Evolutionary conservation across 306 rosid genomes (phyloP), one percentile per base, ranked within the genome.

Genomic region (Castanopsis chinensis): DNA sequence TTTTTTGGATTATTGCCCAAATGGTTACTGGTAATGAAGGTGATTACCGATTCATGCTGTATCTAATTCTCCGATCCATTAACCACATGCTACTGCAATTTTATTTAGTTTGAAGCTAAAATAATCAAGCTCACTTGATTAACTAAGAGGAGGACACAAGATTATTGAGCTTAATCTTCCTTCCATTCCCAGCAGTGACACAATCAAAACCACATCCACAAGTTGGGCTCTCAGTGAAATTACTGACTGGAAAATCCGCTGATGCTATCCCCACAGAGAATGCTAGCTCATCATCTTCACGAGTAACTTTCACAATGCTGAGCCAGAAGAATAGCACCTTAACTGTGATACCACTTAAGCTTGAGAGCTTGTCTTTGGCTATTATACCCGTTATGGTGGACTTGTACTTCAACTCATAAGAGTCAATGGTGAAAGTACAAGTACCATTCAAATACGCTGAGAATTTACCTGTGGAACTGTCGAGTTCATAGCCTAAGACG

Each of bases 201-300:
- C 92, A 91, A 69, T 91, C 92, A 76, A 89, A 86, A 21, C 92
- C 89, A 37, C 96, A 86, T 4, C 93, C 89, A 77, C 91, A 87
- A 41, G 81, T 77, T 9, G 91, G 88, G 13, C 87, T 79, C 82
- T 89, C 91, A 0, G 13, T 20, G 60, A 90, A 90, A 33, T 83
- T 90, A 69, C 65, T 60, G 10, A 86, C 87, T 1, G 76, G 28
- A 61, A 87, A 86, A 27, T 85, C 85, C 0, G 88, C 89, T n/a
- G 88, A 81, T 56, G 83, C 88, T 2, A 89, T 81, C 2, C 93
- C 93, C 15, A 91, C 89, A 0, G 92, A 89, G 86, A 89, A 88
- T 41, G 78, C 33, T 8, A 89, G 81, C 83, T 83, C 84, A 20
- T 78, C 86, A 18, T 78, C 85, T 0, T 73, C 65, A 14, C 85